Evolutionary conservation across 2,329 filamentous ascomycete species (phyloP), one percentile per base, ranked within the genome.

Genomic region (Exophiala sp.): DNA sequence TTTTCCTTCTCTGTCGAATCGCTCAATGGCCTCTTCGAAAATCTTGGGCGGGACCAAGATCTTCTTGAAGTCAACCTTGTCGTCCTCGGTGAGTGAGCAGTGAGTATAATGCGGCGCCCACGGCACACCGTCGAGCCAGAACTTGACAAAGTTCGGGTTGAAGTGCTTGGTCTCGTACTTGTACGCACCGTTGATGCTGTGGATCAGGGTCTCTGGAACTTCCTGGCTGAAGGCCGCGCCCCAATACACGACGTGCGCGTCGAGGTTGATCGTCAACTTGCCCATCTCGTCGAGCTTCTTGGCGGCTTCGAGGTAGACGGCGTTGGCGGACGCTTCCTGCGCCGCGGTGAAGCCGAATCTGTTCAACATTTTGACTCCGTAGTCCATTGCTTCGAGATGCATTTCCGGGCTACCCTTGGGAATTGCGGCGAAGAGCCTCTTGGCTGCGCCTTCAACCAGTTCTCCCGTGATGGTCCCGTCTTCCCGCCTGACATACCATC

Each of bases 1-100:
- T 50, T 66, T 61, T 7, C 66, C 67, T 18, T 57, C 57, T 14
- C 60, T 51, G 42, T 71, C 69, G 42, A 67, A 69, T 34, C 64
- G 61, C 6, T 52, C 46, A 1, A 71, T 46, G 1, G 64, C 64
- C 4, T 66, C 61, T 2, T 57, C 56, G 4, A 70, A 53, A 24
- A 50, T 54, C 20, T 43, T 39, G 7, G 34, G 45, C 10, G 43
- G 43, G 11, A 57, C 45, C 12, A 57, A 36, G 11, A 57, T 47
- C 47, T 63, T 65, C 9, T 46, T 60, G 24, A 61, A 49, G 20
- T 70, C 65, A 1, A 62, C 57, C 9, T 58, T 47, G 3, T 66
- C 68, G 20, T 65, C 50, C 10, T 55, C 59, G 35, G 65, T 59
- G 2, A 71, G 50, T 5, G 56, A 58, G 67, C 60, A 50, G 62